Evolutionary conservation across 305 asterid species (phyloP), one percentile per base, ranked within the genome.

Genomic region (Rubia tinctorum): DNA sequence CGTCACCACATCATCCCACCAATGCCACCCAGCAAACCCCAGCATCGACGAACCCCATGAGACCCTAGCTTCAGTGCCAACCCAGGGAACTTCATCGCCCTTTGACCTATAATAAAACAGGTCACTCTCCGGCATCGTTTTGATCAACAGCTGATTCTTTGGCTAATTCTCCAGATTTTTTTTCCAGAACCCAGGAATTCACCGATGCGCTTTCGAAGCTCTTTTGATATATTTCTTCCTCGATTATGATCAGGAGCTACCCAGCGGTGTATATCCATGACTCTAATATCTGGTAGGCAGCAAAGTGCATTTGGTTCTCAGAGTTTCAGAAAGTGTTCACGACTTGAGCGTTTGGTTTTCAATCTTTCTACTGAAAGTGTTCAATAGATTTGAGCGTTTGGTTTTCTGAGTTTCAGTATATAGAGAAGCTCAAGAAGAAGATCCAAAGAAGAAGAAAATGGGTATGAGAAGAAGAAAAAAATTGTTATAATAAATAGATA

Each of bases 141-240:
- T 92, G 72, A 92, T 85, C 62, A 79, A 79, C 30, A 92, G 71
- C 9, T 84, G 93, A 72, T 77, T 85, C 83, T 89, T 90, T 61
- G 90, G 84, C 39, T 88, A 85, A 92, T 45, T 59, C 39, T 60
- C 98, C 97, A 90, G 7, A 87, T 85, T 62, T 81, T 92, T 20
- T 90, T n/a, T n/a, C 96, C 4, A 90, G 84, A 11, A 86, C 47
- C 97, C 97, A 90, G 73, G 92, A 87, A 47, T 82, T 79, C 47
- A 81, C 75, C n/a, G 90, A 73, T 2, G 93, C 97, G 30, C 63
- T 81, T 4, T 73, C 87, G 69, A 76, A 84, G 2, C 74, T 71
- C 2, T 74, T 67, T 40, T 79, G 47, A 13, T 84, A 89, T 18
- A 90, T 90, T 59, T 82, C 86, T 58, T 77, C 84, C 17, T 60